Evolutionary conservation across 495 filamentous ascomycete genomes (phyloP), one percentile per base, ranked within the genome.

Genomic region (Hypoxylon lienhwacheense): DNA sequence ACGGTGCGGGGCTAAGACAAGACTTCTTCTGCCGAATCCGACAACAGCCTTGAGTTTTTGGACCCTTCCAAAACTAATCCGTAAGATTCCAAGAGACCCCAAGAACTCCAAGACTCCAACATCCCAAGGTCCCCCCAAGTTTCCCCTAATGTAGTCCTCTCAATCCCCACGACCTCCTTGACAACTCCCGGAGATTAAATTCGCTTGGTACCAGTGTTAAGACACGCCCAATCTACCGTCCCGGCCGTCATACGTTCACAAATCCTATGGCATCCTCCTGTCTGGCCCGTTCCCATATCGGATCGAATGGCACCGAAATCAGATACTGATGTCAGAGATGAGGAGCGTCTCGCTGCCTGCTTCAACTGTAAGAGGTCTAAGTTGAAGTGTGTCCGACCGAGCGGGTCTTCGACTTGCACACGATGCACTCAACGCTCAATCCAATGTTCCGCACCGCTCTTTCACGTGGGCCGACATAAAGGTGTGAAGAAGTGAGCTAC

Each of bases 391-490:
- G 62, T 67, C 25, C 62, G 65, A 1, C 62, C 71, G 75, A 81
- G 43, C 72, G 84, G 42, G 66, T 72, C 41, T 51, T 66, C 17
- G 65, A 75, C 44, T 72, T 89, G 85, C 57, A 81, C 84, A 32
- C 83, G 81, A 63, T 89, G 86, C 64, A 73, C 70, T 36, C 79
- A 82, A 50, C 67, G 76, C 14, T 68, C 75, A 25, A 67, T 73
- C 1, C 80, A 87, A 34, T 88, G 86, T 64, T 71, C 85, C 7
- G 79, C 86, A 7, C 85, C 85, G 2, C 81, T 78, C 29, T 85
- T 87, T 66, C 84, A 85, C 39, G 76, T 88, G 7, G 86, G 86
- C 6, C 73, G 86, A 47, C 84, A 86, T 50, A 88, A 88, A 65
- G 86, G 86, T 2, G 83, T 88, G 33, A 87, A 87, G 63, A 89